A percentile compares a stretch with the other conserved stretches of the same genome.
Conservation (phyloP, 371 early-diverging fungal genomes). For the Rhizopus arrhizus region DNA sequence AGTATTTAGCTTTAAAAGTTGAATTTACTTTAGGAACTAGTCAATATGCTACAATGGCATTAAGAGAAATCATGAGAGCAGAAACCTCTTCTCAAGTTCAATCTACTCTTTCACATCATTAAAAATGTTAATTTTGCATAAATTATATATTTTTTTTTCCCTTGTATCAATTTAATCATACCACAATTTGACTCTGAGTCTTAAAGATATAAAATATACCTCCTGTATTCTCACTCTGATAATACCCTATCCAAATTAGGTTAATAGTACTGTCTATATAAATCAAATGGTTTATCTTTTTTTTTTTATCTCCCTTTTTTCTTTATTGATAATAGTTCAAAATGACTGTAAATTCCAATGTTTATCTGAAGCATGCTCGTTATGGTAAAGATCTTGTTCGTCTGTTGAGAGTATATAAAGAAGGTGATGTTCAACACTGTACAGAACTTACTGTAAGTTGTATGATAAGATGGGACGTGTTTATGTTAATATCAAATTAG, state of each 20-base stretch:
- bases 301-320: conserved; percentile 2
- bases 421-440: conserved; percentile 67
- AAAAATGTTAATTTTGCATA: conserved; percentile 1
- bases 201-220: conserved; percentile 14
- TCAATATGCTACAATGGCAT: conserved; percentile 96
- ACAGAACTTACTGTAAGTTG: conserved; percentile 71
- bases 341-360: conserved; percentile 34
- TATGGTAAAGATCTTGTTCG: conserved; percentile 84
- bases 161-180: neutral
- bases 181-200: neutral
- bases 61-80: conserved; percentile 87
- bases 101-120: conserved; percentile 29
- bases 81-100: conserved; percentile 67
- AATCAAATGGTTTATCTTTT: conserved; percentile 1
- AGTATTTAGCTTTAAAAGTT: conserved; percentile 72
- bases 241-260: conserved; percentile 1
- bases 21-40: conserved; percentile 80
- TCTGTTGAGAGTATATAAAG: conserved; percentile 75
- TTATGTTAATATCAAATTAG: conserved; percentile 15
- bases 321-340: conserved; percentile 3
- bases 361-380: conserved; percentile 62
- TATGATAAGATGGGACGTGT: neutral
- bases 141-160: neutral
- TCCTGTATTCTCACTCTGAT: conserved; percentile 1
- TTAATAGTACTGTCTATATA: neutral